Base-by-base conservation (phyloP, 1,284 basidiomycete genomes). In the Papiliotrema terrestris region DNA sequence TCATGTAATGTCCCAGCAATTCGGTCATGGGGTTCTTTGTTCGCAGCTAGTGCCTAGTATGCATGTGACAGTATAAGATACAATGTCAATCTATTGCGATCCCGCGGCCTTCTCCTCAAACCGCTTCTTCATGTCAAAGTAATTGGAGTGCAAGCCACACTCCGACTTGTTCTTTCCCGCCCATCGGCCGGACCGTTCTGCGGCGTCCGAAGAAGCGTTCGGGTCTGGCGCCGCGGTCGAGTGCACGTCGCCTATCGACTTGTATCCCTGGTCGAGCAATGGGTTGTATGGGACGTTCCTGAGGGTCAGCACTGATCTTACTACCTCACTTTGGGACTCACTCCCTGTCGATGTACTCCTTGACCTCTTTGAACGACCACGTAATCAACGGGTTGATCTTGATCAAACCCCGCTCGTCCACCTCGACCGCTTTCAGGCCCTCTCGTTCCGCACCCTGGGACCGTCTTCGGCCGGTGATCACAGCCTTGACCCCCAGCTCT, bases 241-340 rank as follows among this genome's bases (percentile, higher is more conserved):
- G 78, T 98, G 96, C 89, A 92, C 95, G 77, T 98, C 95, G 9
- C 95, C 95, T 59, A 98, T 86, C 66, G 89, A 92, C 67, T 86
- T 87, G 81, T 98, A 98, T 1, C 95, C 95, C 71, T 92, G 83
- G 63, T 86, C 86, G 41, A 98, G 83, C 3, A 98, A 82, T 60
- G 84, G 85, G 79, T 98, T 98, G 66, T 86, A 86, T 1, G 94
- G 94, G 1, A 98, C 93, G 32, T 84, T 80, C 78, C 77, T 78
- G 60, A 14, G 26, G 2, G 38, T 55, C 56, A 56, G 53, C 46
- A 6, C 43, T 17, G 20, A 44, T 22, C 6, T 25, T 19, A 47
- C 23, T 11, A 36, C 14, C 19, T 37, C 35, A 22, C 3, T 8
- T 26, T 3, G 2, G 32, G 3, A 73, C 77, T 67, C 58, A 78